phyloP scores from a whole-genome alignment of 2,329 filamentous ascomycete species.

The Phialophora expanda region DNA sequence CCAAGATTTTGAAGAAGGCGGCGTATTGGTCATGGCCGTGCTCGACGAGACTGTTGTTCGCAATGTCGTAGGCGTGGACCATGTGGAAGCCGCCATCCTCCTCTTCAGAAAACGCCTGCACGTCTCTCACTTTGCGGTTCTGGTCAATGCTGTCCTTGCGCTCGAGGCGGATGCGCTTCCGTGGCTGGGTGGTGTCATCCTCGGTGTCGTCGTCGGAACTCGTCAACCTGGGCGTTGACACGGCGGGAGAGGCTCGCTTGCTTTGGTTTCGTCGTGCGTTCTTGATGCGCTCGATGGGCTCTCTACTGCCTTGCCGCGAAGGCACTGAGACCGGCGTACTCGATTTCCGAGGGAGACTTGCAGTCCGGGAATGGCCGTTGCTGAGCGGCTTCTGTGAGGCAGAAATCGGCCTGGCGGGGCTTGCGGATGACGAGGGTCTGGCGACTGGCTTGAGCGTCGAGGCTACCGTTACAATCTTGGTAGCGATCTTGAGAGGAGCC shows the following conservation, averaged over 20 bases:
- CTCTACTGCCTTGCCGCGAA: constrained; percentile 36
- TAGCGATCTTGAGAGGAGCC: constrained; percentile 34
- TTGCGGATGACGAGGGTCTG: constrained; percentile 14
- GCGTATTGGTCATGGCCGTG: constrained; percentile 41
- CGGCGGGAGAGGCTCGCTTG: constrained; percentile 38
- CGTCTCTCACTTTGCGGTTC: constrained; percentile 52
- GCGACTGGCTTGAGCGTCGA: constrained; percentile 20
- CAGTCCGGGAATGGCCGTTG: constrained; percentile 25
- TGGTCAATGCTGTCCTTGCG: constrained; percentile 52
- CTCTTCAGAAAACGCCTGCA: constrained; percentile 52
- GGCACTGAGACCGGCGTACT: constrained; percentile 32
- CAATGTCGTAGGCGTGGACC: constrained; percentile 58
- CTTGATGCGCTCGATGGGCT: constrained; percentile 35
- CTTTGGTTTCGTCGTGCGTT: constrained; percentile 25
- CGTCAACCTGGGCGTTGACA: constrained; percentile 36
- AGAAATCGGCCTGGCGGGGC: neutral
- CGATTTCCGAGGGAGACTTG: constrained; percentile 31
- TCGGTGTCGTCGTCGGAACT: constrained; percentile 44
- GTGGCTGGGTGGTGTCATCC: constrained; percentile 38
- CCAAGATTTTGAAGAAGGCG: constrained; percentile 49
- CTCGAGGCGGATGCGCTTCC: constrained; percentile 50
- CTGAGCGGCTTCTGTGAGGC: constrained; percentile 16
- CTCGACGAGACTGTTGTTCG: constrained; percentile 49
- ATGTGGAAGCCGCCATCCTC: constrained; percentile 48
- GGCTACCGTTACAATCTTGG: constrained; percentile 30